Evolutionary conservation across 176 grass and related monocot species (phyloP).

Genomic region (Hordeum marinum): DNA sequence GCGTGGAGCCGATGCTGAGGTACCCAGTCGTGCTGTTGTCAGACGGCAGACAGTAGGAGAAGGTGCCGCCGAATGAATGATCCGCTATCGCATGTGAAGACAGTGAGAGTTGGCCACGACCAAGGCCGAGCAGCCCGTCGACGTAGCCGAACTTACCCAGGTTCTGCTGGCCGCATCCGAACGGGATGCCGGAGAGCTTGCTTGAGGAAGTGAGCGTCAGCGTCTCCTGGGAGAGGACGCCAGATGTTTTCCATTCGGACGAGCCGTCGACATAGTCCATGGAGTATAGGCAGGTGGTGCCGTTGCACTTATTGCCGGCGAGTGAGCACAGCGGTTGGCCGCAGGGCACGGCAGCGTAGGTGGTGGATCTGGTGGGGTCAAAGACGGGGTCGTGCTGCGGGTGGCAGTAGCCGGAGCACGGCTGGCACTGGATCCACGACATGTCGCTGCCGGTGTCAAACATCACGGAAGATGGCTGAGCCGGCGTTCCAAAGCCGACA

Average conservation of each 20-base stretch:
- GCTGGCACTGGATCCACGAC: conserved; percentile 74
- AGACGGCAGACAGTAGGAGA: conserved; percentile 82
- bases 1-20: conserved; percentile 43
- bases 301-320: neutral
- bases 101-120: conserved; percentile 41
- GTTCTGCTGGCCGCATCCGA: conserved; percentile 50
- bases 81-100: conserved; percentile 28
- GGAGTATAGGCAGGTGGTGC: conserved; percentile 31
- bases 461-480: neutral
- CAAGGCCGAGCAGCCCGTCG: conserved; percentile 60
- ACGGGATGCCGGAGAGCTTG: conserved; percentile 31
- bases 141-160: conserved; percentile 21
- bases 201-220: conserved; percentile 23
- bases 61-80: conserved; percentile 23
- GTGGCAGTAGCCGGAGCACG: conserved; percentile 49
- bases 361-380: conserved; percentile 45
- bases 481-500: conserved; percentile 56
- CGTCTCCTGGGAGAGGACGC: conserved; percentile 45
- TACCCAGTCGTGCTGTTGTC: conserved; percentile 24
- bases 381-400: conserved; percentile 54
- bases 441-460: conserved; percentile 75
- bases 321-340: conserved; percentile 10
- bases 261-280: conserved; percentile 44
- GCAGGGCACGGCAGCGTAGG: conserved; percentile 37
- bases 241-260: conserved; percentile 7